phyloP scores from a whole-genome alignment of 352 stramenopile species.

The Elongisporangium undulatum region DNA sequence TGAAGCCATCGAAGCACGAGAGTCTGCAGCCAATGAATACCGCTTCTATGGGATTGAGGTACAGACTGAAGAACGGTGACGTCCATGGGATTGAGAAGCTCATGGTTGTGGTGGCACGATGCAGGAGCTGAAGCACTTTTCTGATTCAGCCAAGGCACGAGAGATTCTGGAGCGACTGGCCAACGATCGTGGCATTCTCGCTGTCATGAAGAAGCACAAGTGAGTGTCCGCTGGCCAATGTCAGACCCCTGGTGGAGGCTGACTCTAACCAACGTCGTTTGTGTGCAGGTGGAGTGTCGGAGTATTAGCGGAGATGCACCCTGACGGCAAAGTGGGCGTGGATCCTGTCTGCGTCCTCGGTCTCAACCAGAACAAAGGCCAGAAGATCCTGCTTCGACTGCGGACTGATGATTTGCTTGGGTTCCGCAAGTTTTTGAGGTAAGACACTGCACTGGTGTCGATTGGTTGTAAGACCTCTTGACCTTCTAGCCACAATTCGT shows the following conservation, averaged over 20 bases:
- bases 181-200: constrained; percentile 83
- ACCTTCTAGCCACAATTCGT: neutral
- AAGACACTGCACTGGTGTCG: neutral
- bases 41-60: constrained; percentile 71
- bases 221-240: constrained; percentile 13
- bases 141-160: constrained; percentile 43
- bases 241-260: neutral
- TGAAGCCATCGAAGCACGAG: constrained; percentile 20
- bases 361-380: constrained; percentile 93
- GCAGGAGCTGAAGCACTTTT: constrained; percentile 50
- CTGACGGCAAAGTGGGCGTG: constrained; percentile 88
- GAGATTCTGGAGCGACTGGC: constrained; percentile 83
- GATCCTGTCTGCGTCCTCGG: constrained; percentile 88
- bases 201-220: constrained; percentile 88
- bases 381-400: constrained; percentile 93
- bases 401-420: constrained; percentile 92
- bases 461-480: neutral
- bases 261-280: neutral
- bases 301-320: constrained; percentile 84
- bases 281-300: constrained; percentile 77
- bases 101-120: constrained; percentile 1
- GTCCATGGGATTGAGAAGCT: neutral
- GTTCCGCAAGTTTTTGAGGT: constrained; percentile 88
- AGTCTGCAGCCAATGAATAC: constrained; percentile 42
- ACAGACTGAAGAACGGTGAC: neutral